Base-by-base conservation (phyloP, 2,329 filamentous ascomycete genomes). In the Alternaria incomplexa region DNA sequence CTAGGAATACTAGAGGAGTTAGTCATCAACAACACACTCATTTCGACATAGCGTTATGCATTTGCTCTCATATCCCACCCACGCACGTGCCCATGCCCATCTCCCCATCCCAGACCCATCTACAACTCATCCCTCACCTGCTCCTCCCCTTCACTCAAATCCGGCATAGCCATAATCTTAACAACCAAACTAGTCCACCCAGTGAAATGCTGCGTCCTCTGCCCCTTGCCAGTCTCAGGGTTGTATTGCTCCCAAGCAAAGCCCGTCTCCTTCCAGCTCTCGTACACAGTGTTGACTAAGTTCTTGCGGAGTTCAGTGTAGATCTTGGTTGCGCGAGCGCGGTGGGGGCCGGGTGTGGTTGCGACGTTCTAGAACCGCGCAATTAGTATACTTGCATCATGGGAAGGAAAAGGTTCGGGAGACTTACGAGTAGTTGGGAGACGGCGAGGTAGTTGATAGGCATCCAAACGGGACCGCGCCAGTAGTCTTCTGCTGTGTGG, bases 241-340 rank as follows among this genome's bases (percentile, higher is more conserved):
- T 97, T 93, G 80, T 98, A 99, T 82, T 99, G 96, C 82, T 99
- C 96, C 95, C 95, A 99, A 0, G 95, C 96, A 78, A 98, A 98
- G 17, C 95, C 95, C 0, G 96, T 98, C 76, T 92, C 88, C 77
- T 90, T 85, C 95, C 95, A 99, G 78, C 90, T 90, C 61, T 90
- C 87, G 83, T 91, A 97, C 13, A 98, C 91, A 2, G 94, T 98
- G 55, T 93, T 87, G 48, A 98, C 91, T 12, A 99, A 83, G 76
- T 97, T 98, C 79, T 87, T 88, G 58, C 96, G 89, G 51, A 98
- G 87, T 30, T 87, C 84, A 15, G 84, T 88, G 83, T 97, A 98
- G 62, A 97, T 84, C 58, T 88, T 85, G n/a, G 83, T 83, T 9
- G 94, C 93, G 68, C 88, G 87, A 44, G 83, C 80, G 72, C 89